Percentiles rank a stretch among this genome's conserved stretches.
phyloP scores from a whole-genome alignment of 2,329 filamentous ascomycete genomes.

The Aureobasidium sp. region DNA sequence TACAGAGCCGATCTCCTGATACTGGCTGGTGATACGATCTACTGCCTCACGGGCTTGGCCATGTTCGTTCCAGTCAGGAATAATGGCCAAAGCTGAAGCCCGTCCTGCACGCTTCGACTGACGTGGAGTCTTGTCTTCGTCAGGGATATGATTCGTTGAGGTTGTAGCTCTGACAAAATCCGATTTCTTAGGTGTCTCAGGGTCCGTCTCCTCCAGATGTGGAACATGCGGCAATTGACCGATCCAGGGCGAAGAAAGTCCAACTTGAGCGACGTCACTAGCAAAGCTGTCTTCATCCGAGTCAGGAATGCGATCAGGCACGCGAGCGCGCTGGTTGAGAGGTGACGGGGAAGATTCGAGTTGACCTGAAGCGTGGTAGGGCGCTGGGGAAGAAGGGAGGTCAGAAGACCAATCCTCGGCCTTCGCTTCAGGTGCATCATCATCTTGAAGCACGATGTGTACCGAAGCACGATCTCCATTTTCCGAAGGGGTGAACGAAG shows the following conservation, averaged over 20 bases:
- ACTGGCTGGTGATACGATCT: constrained; percentile 23
- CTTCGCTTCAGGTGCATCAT: constrained; percentile 18
- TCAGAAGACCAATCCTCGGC: constrained; percentile 4
- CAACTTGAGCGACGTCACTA: constrained; percentile 11
- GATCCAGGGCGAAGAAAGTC: constrained; percentile 4
- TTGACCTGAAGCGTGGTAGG: background rate
- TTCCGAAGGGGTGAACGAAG: constrained; percentile 9
- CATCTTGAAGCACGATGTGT: constrained; percentile 30
- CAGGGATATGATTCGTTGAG: background rate
- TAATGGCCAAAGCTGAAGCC: constrained; percentile 9
- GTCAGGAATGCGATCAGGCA: background rate
- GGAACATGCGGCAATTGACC: constrained; percentile 4
- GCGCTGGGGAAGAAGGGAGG: background rate
- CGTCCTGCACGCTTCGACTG: constrained; percentile 6
- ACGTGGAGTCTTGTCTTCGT: constrained; percentile 14
- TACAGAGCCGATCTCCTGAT: constrained; percentile 26
- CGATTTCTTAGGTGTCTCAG: constrained; percentile 25
- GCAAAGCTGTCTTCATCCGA: constrained; percentile 14
- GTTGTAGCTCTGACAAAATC: background rate
- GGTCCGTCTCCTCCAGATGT: constrained; percentile 17
- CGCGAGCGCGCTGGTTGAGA: background rate
- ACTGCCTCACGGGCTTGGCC: constrained; percentile 10
- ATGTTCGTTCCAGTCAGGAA: constrained; percentile 8
- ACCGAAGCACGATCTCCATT: constrained; percentile 28
- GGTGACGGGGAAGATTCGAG: background rate